These are phyloP conservation scores for Hypoxylon cercidicola DNA, from an alignment of 495 filamentous ascomycete species.

Conservation along the genomic window DNA sequence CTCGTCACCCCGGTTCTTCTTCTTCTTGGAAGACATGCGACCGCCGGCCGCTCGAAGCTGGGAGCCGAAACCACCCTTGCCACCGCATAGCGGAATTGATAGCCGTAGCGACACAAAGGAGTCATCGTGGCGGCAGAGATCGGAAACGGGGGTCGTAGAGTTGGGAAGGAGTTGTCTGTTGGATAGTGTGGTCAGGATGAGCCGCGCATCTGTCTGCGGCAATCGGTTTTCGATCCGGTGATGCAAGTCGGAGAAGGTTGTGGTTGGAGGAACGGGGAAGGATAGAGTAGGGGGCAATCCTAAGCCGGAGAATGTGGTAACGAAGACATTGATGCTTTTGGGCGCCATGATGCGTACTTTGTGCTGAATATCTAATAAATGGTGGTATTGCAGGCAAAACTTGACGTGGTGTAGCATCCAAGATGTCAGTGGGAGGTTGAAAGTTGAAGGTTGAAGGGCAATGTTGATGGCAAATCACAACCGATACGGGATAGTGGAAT, in stretches of 20 bases:
- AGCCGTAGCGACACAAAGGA: constrained; percentile 84
- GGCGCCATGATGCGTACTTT: constrained; percentile 49
- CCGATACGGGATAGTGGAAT: too few relatives aligned
- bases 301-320: constrained; percentile 85
- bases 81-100: constrained; percentile 78
- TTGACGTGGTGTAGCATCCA: not conserved
- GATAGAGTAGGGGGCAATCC: constrained; percentile 81
- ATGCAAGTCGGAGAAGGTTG: constrained; percentile 73
- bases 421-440: not conserved
- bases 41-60: constrained; percentile 96
- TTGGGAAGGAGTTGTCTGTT: constrained; percentile 71
- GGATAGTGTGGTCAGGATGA: constrained; percentile 83
- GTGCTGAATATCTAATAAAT: too few relatives aligned
- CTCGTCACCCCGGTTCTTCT: constrained; percentile 83
- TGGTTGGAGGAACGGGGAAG: constrained; percentile 71
- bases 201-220: constrained; percentile 63
- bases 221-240: constrained; percentile 70
- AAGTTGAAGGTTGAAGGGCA: too few relatives aligned
- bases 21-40: constrained; percentile 94
- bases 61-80: constrained; percentile 97
- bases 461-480: too few relatives aligned
- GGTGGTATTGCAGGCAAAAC: not conserved
- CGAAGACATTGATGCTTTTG: constrained; percentile 77
- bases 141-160: constrained; percentile 61
- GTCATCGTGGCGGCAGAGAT: constrained; percentile 60